A percentile compares a stretch with the other conserved stretches of the same genome.
These are phyloP conservation scores for Pichia sp. DNA, from an alignment of 1,139 yeast genomes.

Conservation along the genomic window DNA sequence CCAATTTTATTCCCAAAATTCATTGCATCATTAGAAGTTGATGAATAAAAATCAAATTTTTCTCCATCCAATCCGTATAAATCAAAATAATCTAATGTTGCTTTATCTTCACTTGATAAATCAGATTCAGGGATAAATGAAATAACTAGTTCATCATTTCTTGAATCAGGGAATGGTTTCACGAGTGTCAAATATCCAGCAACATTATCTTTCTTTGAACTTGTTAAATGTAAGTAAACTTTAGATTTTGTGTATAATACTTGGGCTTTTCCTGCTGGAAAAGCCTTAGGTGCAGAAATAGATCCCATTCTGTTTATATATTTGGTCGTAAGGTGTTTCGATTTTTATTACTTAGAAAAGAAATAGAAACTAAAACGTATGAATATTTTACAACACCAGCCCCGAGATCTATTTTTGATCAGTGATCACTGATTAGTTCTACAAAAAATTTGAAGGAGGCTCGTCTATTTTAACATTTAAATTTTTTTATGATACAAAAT, in stretches of 20 bases:
- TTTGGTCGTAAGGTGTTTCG: too few species aligned
- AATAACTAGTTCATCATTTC: slow-evolving; percentile 53
- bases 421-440: too few species aligned
- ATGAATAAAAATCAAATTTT: slow-evolving; percentile 19
- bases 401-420: too few species aligned
- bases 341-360: too few species aligned
- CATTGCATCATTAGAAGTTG: slow-evolving; percentile 2
- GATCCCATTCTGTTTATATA: neutral
- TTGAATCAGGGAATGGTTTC: slow-evolving; percentile 42
- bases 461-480: neutral
- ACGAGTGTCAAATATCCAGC: slow-evolving; percentile 68
- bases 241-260: slow-evolving; percentile 55
- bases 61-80: slow-evolving; percentile 30
- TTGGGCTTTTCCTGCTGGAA: slow-evolving; percentile 30
- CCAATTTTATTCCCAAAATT: neutral
- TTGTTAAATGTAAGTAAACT: slow-evolving; percentile 77
- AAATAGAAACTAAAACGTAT: too few species aligned
- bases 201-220: slow-evolving; percentile 66
- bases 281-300: neutral
- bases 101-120: slow-evolving; percentile 31
- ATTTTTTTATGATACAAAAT: neutral
- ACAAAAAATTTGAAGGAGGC: neutral
- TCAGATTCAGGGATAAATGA: slow-evolving; percentile 69
- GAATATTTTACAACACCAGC: too few species aligned
- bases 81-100: slow-evolving; percentile 25